Percentiles rank a stretch among this genome's conserved stretches.
Conservation (phyloP, 2,329 filamentous ascomycete species). For the Trichothecium sympodiale region DNA sequence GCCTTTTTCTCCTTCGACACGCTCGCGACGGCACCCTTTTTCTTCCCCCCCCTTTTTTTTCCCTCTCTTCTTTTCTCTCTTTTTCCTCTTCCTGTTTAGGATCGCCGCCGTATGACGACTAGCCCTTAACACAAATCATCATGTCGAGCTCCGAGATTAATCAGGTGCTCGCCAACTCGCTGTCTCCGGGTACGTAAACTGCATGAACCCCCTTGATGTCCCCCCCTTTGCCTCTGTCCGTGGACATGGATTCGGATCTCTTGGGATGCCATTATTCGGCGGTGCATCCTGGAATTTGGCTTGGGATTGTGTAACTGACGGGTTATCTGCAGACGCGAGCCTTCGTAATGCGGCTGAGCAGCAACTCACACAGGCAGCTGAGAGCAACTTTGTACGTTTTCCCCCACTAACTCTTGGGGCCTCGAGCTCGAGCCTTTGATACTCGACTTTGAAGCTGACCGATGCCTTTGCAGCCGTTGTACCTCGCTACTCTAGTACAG, state of each 20-base stretch:
- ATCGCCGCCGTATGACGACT: conserved; percentile 24
- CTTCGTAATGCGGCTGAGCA: conserved; percentile 87
- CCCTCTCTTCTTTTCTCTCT: conserved; percentile 1
- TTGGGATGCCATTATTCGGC: background rate
- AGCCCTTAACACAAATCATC: conserved; percentile 26
- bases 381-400: conserved; percentile 78
- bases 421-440: background rate
- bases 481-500: conserved; percentile 84
- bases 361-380: conserved; percentile 84
- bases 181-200: conserved; percentile 63
- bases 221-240: conserved; percentile 2
- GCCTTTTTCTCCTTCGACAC: background rate
- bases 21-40: background rate
- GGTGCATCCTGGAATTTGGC: too few species aligned
- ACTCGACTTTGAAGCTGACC: conserved; percentile 7
- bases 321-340: conserved; percentile 57
- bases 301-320: background rate
- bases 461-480: conserved; percentile 56
- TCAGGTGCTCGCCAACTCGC: conserved; percentile 92
- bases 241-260: background rate
- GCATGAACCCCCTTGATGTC: conserved; percentile 2
- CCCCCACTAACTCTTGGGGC: conserved; percentile 8
- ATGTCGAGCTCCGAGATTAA: conserved; percentile 86
- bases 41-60: background rate
- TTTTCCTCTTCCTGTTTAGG: background rate